Conservation (phyloP, 1,139 yeast genomes). For the Lodderomyces jiufengensis region DNA sequence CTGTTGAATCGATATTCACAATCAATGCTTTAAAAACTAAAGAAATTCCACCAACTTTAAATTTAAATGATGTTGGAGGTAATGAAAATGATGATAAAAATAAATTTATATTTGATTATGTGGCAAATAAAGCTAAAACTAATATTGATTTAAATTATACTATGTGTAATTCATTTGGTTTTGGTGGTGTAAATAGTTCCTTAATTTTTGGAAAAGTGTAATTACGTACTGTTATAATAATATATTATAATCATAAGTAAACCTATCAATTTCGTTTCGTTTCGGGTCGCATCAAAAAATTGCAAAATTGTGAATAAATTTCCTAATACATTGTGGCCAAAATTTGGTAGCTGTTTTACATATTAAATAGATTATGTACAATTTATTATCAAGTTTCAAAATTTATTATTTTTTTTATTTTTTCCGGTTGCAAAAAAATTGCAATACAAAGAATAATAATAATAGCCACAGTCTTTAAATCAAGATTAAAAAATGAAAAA, state of each 20-base stretch:
- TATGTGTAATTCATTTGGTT: conserved; percentile 88
- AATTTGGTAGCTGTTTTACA: too few relatives aligned
- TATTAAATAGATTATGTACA: too few relatives aligned
- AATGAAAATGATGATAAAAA: conserved; percentile 36
- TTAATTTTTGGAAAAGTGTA: conserved; percentile 22
- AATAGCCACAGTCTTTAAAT: conserved; percentile 6
- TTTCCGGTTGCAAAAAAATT: conserved; percentile 1
- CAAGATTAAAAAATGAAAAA: too few relatives aligned
- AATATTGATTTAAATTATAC: conserved; percentile 50
- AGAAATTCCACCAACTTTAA: conserved; percentile 75
- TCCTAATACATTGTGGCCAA: too few relatives aligned
- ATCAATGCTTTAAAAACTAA: conserved; percentile 58
- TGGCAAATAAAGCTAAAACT: conserved; percentile 43
- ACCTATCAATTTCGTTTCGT: not conserved
- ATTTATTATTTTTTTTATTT: not conserved
- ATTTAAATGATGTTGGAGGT: conserved; percentile 54
- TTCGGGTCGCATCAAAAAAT: not conserved
- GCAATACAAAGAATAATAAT: not conserved
- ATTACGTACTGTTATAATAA: too few relatives aligned
- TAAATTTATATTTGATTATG: conserved; percentile 59
- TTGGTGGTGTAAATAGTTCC: conserved; percentile 94
- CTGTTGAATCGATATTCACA: conserved; percentile 85
- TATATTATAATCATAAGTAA: not conserved
- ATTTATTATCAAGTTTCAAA: too few relatives aligned
- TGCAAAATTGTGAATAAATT: too few relatives aligned